phyloP scores from a whole-genome alignment of 495 filamentous ascomycete genomes.

The Penicillium manginii region DNA sequence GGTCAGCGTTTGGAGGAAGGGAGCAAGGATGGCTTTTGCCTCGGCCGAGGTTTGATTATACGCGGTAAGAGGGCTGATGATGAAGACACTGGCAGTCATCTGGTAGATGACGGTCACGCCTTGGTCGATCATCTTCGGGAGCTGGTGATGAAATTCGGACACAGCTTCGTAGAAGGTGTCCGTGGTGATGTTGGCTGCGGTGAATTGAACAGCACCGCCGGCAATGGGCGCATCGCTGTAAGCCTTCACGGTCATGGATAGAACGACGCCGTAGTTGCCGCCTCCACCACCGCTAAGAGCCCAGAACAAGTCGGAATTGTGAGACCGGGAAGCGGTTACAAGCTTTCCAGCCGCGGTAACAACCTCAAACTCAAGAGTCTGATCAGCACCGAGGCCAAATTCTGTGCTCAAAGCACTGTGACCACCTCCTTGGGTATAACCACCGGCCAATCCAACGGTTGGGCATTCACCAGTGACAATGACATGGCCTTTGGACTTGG shows the following conservation, averaged over 20 bases:
- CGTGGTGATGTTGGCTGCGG: conserved; percentile 25
- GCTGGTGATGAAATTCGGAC: conserved; percentile 44
- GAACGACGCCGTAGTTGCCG: conserved; percentile 65
- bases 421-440: conserved; percentile 66
- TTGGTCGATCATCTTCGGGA: conserved; percentile 54
- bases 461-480: conserved; percentile 45
- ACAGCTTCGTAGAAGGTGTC: conserved; percentile 52
- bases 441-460: conserved; percentile 54
- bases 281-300: conserved; percentile 69
- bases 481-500: conserved; percentile 32
- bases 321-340: conserved; percentile 55
- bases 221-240: conserved; percentile 42
- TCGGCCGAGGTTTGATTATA: conserved; percentile 37
- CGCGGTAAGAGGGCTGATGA: conserved; percentile 46
- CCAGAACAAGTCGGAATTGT: conserved; percentile 68
- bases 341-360: conserved; percentile 58
- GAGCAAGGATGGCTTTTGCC: conserved; percentile 32
- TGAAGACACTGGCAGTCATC: conserved; percentile 50
- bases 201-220: conserved; percentile 37
- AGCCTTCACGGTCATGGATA: conserved; percentile 54
- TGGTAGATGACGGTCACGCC: conserved; percentile 53
- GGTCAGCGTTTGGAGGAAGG: conserved; percentile 35
- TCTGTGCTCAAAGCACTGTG: conserved; percentile 56
- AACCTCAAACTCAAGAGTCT: conserved; percentile 64
- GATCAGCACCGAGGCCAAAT: conserved; percentile 67